Evolutionary conservation across 2,329 filamentous ascomycete species (phyloP).

Genomic region (Pseudohalonectria lignicola): DNA sequence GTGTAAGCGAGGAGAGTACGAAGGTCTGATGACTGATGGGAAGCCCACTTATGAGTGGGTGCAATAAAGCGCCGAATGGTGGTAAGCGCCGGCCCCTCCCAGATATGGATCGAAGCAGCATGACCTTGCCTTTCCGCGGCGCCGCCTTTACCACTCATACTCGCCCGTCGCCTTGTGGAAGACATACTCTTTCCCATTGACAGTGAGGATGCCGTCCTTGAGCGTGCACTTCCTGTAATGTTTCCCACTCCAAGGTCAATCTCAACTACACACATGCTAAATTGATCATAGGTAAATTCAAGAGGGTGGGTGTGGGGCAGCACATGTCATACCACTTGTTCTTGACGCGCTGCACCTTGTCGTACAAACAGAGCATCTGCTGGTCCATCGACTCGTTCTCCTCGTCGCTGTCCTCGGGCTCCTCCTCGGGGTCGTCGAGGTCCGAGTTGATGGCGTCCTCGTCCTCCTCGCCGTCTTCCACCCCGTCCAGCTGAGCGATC

Average conservation of each 20-base stretch:
- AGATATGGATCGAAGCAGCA: no score
- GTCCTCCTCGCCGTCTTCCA: conserved; percentile 46
- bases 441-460: conserved; percentile 89
- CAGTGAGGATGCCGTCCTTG: conserved; percentile 90
- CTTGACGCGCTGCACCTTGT: conserved; percentile 98
- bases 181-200: conserved; percentile 90
- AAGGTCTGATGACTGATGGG: no score
- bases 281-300: background rate
- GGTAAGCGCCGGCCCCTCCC: no score
- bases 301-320: background rate
- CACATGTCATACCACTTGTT: conserved; percentile 67
- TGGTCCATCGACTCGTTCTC: conserved; percentile 75
- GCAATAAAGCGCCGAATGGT: no score
- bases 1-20: no score
- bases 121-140: no score
- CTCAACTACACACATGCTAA: background rate
- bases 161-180: conserved; percentile 97
- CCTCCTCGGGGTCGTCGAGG: conserved; percentile 87
- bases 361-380: conserved; percentile 98
- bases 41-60: no score
- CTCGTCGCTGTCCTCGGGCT: conserved; percentile 72
- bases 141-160: conserved; percentile 82
- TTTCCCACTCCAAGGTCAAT: conserved; percentile 9
- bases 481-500: conserved; percentile 47
- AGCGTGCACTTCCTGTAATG: conserved; percentile 81